Percentiles rank a stretch among this genome's conserved stretches.
Evolutionary conservation across 83 land plant species (phyloP).

Genomic region (Thuja plicata): DNA sequence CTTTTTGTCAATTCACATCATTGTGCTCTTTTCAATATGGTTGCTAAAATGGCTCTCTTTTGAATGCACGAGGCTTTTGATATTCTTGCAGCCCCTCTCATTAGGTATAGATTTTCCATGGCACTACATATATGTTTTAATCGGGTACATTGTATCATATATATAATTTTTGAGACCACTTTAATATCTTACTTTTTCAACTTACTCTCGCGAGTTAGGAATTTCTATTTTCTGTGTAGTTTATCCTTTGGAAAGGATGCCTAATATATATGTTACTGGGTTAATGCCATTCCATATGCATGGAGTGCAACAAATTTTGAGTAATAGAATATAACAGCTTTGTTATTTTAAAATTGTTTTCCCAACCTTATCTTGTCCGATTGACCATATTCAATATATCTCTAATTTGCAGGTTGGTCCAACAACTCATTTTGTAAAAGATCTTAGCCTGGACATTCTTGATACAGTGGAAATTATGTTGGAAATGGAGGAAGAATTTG

Average conservation of each 20-base stretch:
- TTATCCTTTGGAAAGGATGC: background rate
- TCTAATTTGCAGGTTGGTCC: constrained; percentile 26
- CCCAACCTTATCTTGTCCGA: background rate
- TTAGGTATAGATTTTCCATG: no score
- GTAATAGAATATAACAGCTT: background rate
- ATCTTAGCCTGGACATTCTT: constrained; percentile 28
- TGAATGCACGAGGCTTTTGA: background rate
- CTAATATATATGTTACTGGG: background rate
- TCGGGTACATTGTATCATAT: background rate
- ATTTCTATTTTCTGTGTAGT: background rate
- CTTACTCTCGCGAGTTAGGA: background rate
- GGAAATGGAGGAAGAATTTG: constrained; percentile 39
- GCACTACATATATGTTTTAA: no score
- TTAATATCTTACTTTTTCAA: background rate
- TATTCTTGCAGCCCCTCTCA: background rate
- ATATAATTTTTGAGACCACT: background rate
- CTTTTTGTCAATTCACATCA: no score
- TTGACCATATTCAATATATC: background rate
- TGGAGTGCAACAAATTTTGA: background rate
- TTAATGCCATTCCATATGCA: background rate
- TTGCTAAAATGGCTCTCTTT: no score
- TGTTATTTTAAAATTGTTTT: background rate
- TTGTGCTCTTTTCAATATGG: no score
- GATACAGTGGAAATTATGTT: constrained; percentile 33
- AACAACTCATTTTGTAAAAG: constrained; percentile 26